A percentile compares a stretch with the other conserved stretches of the same genome.
These are phyloP conservation scores for Haplosporangium sp. DNA, from an alignment of 371 early-diverging fungal species.

Conservation along the genomic window DNA sequence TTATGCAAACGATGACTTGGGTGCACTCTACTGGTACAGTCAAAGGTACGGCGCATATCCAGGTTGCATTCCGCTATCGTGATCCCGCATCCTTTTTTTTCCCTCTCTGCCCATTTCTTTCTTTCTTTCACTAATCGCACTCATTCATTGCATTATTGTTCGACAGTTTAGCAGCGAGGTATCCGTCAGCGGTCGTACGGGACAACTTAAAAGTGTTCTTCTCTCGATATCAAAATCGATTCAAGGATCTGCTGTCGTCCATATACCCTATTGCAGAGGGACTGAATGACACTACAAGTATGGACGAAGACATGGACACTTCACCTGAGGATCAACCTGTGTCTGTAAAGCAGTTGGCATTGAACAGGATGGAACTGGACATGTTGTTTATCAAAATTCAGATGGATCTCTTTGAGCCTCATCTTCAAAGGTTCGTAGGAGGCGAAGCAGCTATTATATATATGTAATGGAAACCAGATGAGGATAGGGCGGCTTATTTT, in stretches of 20 bases:
- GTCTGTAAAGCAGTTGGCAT: slow-evolving; percentile 15
- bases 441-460: background rate
- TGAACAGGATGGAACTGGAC: slow-evolving; percentile 25
- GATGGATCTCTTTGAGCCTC: slow-evolving; percentile 48
- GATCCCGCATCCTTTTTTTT: background rate
- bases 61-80: background rate
- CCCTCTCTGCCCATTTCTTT: background rate
- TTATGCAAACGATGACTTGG: slow-evolving; percentile 53
- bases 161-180: slow-evolving; percentile 52
- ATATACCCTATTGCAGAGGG: slow-evolving; percentile 13
- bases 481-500: background rate
- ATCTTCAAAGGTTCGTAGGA: slow-evolving; percentile 33
- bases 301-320: slow-evolving; percentile 20
- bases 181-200: slow-evolving; percentile 40
- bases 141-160: background rate
- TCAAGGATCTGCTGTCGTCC: slow-evolving; percentile 30
- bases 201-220: slow-evolving; percentile 58
- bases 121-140: background rate
- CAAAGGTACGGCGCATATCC: slow-evolving; percentile 42
- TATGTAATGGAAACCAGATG: background rate
- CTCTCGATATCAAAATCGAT: slow-evolving; percentile 52
- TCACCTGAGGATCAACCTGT: background rate
- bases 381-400: slow-evolving; percentile 45
- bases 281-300: slow-evolving; percentile 11
- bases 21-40: slow-evolving; percentile 60